Conservation (phyloP, 345 rosid genomes). For the Syzygium aqueum region DNA sequence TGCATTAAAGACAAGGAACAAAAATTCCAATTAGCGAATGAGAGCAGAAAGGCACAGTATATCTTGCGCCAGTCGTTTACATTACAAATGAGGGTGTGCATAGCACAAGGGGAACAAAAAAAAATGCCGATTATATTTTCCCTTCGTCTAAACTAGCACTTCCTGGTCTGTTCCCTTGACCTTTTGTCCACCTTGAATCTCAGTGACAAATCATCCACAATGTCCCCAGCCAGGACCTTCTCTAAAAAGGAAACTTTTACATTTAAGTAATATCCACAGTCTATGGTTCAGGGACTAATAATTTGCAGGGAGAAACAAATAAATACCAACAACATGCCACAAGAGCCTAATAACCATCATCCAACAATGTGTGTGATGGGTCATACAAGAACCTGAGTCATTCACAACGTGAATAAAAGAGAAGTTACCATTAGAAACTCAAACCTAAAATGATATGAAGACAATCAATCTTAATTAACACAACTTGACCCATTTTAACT, state of each 20-base stretch:
- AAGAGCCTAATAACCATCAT: not conserved
- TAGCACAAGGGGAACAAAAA: not conserved
- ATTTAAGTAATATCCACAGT: no score
- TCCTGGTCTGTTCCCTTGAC: not conserved
- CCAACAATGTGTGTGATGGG: not conserved
- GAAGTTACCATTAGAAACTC: not conserved
- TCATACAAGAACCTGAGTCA: not conserved
- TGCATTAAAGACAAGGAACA: not conserved
- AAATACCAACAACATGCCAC: not conserved
- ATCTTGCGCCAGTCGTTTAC: not conserved
- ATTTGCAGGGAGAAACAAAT: not conserved
- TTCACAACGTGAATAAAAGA: not conserved
- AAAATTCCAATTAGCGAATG: not conserved
- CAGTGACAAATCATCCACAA: not conserved
- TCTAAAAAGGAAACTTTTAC: not conserved
- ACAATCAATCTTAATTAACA: not conserved
- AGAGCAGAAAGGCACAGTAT: not conserved
- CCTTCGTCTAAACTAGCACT: not conserved
- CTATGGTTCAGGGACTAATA: not conserved
- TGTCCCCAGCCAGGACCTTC: not conserved
- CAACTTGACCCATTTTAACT: not conserved
- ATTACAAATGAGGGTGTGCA: not conserved
- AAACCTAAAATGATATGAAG: not conserved
- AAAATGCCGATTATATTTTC: not conserved
- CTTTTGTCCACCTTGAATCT: not conserved